Base-by-base conservation (phyloP, 371 early-diverging fungal genomes). In the Paraphysoderma sedebokerense region DNA sequence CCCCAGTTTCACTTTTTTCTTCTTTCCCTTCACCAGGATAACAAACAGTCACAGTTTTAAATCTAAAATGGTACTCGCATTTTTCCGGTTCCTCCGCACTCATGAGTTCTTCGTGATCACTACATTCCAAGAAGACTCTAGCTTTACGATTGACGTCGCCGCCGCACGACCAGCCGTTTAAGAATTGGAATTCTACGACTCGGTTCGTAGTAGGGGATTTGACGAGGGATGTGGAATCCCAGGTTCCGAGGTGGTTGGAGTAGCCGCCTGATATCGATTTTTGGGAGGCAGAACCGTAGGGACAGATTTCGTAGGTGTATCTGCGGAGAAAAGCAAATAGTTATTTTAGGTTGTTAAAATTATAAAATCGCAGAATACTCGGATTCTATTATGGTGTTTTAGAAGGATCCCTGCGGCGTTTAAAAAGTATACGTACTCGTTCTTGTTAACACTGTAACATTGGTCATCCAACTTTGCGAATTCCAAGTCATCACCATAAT, bases 61-160 rank as follows among this genome's bases (percentile, higher is more conserved):
- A 61, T 31, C 63, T 61, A 47, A 77, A 76, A 15, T 59, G 57
- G 54, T 95, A 95, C 64, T 87, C 90, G 61, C 96, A 95, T 62
- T 92, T 92, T 51, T 73, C 85, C 9, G 90, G 92, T 58, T 95
- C 96, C 2, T 77, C 54, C 5, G 88, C 81, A 1, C 74, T 62
- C 0, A 80, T 28, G 28, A 91, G 61, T 47, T 74, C 65, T 42
- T 76, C 80, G 17, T 72, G 61, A 1, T 56, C 51, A 5, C 87
- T 87, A 56, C 92, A 93, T 48, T 66, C 67, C 31, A 85, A 48
- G 29, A 23, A 24, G 36, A 77, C 74, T 44, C 57, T 62, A 17
- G 76, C 61, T 2, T 81, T 79, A 38, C 96, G 72, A 29, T 76
- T 69, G 1, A 92, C 93, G 0, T 92, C 96, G 51, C 91, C 86